Evolutionary conservation across 2,329 filamentous ascomycete genomes (phyloP).

Genomic region (Penicillium sp.): DNA sequence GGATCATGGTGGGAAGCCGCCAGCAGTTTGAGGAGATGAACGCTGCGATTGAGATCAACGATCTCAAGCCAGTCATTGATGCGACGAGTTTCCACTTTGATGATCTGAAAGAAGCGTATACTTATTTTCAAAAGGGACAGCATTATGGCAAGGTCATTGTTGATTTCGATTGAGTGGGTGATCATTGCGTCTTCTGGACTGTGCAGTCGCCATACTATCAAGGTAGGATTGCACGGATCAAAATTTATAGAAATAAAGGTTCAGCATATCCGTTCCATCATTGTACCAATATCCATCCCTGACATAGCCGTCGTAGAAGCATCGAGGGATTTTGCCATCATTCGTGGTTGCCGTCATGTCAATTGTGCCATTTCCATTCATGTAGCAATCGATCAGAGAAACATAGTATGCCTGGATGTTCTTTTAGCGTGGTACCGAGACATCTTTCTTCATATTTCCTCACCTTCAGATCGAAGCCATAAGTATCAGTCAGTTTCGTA

Average conservation of each 20-base stretch:
- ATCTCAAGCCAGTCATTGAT: slow-evolving; percentile 51
- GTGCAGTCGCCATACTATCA: no score
- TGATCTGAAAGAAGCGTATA: slow-evolving; percentile 50
- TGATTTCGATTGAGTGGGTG: no score
- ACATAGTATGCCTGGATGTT: neutral
- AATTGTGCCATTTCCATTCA: neutral
- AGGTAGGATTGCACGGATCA: no score
- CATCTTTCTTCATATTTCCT: neutral
- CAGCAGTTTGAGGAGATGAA: slow-evolving; percentile 54
- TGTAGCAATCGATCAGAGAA: neutral
- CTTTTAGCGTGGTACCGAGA: neutral
- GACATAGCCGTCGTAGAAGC: slow-evolving; percentile 4
- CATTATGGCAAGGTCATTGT: slow-evolving; percentile 44
- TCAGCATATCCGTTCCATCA: slow-evolving; percentile 1
- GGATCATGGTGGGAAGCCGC: slow-evolving; percentile 49
- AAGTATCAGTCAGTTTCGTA: slow-evolving; percentile 1
- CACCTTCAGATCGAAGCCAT: slow-evolving; percentile 4
- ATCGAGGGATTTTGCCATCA: slow-evolving; percentile 2
- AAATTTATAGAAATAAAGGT: neutral
- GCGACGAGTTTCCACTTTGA: slow-evolving; percentile 49
- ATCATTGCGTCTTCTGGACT: no score
- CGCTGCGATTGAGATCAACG: slow-evolving; percentile 48
- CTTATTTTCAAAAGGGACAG: slow-evolving; percentile 51
- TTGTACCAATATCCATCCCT: slow-evolving; percentile 1
- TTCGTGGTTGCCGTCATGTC: slow-evolving; percentile 1